Percentiles rank a stretch among this genome's conserved stretches.
Evolutionary conservation across 257 asterid species (phyloP).

Genomic region (Solanum pennellii): DNA sequence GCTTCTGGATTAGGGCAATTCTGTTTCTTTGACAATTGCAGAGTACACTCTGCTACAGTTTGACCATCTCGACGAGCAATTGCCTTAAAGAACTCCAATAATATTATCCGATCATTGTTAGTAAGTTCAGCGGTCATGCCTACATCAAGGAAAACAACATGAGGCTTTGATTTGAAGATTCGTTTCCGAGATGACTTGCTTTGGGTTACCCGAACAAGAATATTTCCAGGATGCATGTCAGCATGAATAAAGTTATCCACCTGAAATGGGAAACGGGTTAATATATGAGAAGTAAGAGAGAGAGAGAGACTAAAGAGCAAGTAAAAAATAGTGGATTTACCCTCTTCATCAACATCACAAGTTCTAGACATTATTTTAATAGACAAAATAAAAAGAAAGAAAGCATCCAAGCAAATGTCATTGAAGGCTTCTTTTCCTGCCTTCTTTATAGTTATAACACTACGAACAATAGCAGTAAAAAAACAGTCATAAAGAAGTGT

Average conservation of each 20-base stretch:
- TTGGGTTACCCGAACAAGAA: constrained; percentile 27
- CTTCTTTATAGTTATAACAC: not conserved
- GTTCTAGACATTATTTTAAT: not conserved
- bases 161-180: constrained; percentile 35
- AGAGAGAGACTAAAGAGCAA: not conserved
- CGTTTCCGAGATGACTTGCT: constrained; percentile 20
- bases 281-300: not conserved
- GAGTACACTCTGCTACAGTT: constrained; percentile 25
- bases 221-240: constrained; percentile 42
- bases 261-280: constrained; percentile 1
- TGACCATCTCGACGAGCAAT: constrained; percentile 34
- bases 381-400: not conserved
- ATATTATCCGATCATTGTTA: constrained; percentile 15
- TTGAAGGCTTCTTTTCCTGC: not conserved
- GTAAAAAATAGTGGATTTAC: not conserved
- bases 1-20: constrained; percentile 27
- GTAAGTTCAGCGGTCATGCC: constrained; percentile 43
- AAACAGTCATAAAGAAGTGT: not conserved
- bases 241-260: constrained; percentile 40
- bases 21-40: constrained; percentile 27
- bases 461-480: not conserved
- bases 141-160: constrained; percentile 33
- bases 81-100: constrained; percentile 27
- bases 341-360: not conserved
- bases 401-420: not conserved